Evolutionary conservation across 2,329 filamentous ascomycete genomes (phyloP), one percentile per base, ranked within the genome.

Genomic region (Claviceps sp.): DNA sequence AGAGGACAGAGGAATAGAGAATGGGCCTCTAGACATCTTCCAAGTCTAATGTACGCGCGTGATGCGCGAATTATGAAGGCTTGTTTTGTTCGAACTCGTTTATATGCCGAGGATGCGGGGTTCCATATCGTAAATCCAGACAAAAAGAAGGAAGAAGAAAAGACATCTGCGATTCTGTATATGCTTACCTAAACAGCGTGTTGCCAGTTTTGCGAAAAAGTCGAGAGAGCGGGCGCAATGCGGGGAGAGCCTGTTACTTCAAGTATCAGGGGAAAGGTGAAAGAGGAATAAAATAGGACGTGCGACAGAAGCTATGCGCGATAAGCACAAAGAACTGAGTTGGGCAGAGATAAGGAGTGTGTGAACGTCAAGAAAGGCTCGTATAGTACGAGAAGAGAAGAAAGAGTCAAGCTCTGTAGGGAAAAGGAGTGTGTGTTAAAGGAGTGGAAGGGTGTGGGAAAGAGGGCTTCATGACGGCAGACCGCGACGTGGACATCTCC

Each of bases 261-360:
- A 43, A 13, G 16, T n/a, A 10, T 26, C 14, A 8, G 39, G 14
- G 10, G 30, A 4, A 39, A 19, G 42, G 22, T 24, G 11, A 34
- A 45, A 38, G 41, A 37, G 2, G n/a, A 10, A 14, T 10, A 22
- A 42, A 26, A 45, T 41, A 3, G 16, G 43, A 37, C 48, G 49
- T 49, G 34, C 11, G 19, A 14, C 44, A 40, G 24, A 37, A 5
- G 34, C 30, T 40, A 6, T 37, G 41, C 19, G 19, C 45, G 48
- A 53, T 22, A 45, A 53, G 52, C 48, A 48, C 44, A 51, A 48
- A 43, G 26, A 40, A 30, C 30, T 24, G 48, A 17, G 44, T 16
- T 17, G 24, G 17, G 16, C 3, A 14, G n/a, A 14, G 24, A 34
- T n/a, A 48, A 51, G n/a, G 48, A 51, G 45, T 11, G 51, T 53